phyloP scores from a whole-genome alignment of 345 rosid species.

The Salix arbutifolia region DNA sequence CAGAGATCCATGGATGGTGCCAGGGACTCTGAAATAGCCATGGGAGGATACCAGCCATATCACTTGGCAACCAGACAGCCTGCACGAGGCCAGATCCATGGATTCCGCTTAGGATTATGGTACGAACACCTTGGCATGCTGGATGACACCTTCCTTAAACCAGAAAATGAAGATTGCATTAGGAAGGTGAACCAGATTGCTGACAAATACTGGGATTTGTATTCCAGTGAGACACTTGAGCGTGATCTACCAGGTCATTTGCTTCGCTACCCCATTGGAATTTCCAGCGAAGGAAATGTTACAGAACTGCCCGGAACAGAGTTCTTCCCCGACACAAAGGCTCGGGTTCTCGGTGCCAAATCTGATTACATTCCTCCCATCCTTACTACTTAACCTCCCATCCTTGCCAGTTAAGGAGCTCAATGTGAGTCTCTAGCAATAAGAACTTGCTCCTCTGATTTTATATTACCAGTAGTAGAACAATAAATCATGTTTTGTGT shows the following conservation, averaged over 20 bases:
- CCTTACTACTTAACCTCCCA: constrained; percentile 58
- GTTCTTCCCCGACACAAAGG: constrained; percentile 90
- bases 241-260: constrained; percentile 88
- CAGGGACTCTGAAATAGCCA: constrained; percentile 96
- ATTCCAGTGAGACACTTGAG: constrained; percentile 65
- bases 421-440: neutral
- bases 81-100: constrained; percentile 89
- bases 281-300: constrained; percentile 59
- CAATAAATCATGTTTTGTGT: constrained; percentile 11
- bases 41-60: constrained; percentile 94
- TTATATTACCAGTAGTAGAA: constrained; percentile 1
- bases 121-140: constrained; percentile 97
- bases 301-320: constrained; percentile 65
- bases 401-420: neutral
- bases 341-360: constrained; percentile 72
- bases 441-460: neutral
- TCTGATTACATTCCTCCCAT: constrained; percentile 95
- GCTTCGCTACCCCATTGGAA: constrained; percentile 75
- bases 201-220: constrained; percentile 89
- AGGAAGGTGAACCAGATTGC: constrained; percentile 70
- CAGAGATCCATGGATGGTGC: constrained; percentile 99
- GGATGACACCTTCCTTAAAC: constrained; percentile 63
- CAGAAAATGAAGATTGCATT: constrained; percentile 65
- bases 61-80: constrained; percentile 71
- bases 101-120: constrained; percentile 95